These are phyloP conservation scores for Nicotiana attenuata DNA, from an alignment of 257 asterid species.

Conservation along the genomic window DNA sequence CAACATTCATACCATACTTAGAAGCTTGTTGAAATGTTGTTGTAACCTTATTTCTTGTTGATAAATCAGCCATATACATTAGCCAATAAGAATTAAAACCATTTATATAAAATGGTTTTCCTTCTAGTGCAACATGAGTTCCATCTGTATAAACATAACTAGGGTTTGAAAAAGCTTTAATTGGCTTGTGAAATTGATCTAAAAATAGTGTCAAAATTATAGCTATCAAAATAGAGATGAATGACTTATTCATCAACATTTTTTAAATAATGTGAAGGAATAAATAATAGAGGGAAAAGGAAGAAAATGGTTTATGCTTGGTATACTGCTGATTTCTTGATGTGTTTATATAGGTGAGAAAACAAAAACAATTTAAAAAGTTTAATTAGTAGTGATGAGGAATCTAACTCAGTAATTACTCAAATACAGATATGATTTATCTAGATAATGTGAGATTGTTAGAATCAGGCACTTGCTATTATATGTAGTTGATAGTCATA, in stretches of 20 bases:
- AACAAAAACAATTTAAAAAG: no score
- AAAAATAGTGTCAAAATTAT: neutral
- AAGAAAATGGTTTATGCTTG: neutral
- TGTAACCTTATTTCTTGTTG: constrained; percentile 15
- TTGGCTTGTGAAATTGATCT: neutral
- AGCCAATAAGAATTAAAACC: constrained; percentile 36
- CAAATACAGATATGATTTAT: neutral
- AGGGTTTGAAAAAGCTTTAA: neutral
- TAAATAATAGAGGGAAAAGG: neutral
- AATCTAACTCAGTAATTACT: no score
- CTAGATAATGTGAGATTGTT: no score
- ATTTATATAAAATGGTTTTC: constrained; percentile 19
- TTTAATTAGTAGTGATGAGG: no score
- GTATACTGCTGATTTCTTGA: neutral
- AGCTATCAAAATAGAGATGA: neutral
- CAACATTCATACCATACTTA: constrained; percentile 26
- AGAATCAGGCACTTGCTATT: neutral
- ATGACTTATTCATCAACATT: neutral
- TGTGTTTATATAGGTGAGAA: neutral
- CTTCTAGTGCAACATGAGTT: constrained; percentile 17
- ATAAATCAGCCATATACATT: constrained; percentile 28
- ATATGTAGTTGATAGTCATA: neutral
- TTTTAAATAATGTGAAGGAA: neutral
- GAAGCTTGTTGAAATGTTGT: constrained; percentile 24
- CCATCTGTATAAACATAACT: constrained; percentile 17